These are phyloP conservation scores for Poa annua DNA, from an alignment of 176 grass and related monocot genomes.

Conservation along the genomic window DNA sequence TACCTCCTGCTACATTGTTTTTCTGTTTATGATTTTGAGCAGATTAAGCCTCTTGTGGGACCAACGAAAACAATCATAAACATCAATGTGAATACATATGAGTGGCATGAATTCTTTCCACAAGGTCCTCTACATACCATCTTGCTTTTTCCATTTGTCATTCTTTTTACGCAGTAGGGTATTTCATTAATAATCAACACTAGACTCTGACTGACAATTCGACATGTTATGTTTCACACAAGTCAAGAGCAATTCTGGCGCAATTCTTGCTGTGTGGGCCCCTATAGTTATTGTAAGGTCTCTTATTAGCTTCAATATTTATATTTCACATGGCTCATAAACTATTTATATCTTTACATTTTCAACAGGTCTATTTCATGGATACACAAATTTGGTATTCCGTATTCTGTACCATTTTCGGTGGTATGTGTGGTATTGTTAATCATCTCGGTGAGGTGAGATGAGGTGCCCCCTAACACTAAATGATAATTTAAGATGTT, in stretches of 20 bases:
- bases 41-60: slow-evolving; percentile 94
- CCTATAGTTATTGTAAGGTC: slow-evolving; percentile 88
- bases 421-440: slow-evolving; percentile 92
- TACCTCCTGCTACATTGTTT: slow-evolving; percentile 29
- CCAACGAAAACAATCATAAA: slow-evolving; percentile 94
- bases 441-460: slow-evolving; percentile 98
- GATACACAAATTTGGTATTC: slow-evolving; percentile 99
- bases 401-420: slow-evolving; percentile 95
- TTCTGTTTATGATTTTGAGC: slow-evolving; percentile 43
- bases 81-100: slow-evolving; percentile 80
- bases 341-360: slow-evolving; percentile 34
- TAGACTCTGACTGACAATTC: slow-evolving; percentile 28
- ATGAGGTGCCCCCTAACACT: slow-evolving; percentile 14
- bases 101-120: slow-evolving; percentile 99
- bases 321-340: slow-evolving; percentile 34
- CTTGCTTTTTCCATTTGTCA: background rate
- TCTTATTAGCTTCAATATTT: slow-evolving; percentile 26
- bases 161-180: slow-evolving; percentile 11
- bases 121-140: slow-evolving; percentile 63
- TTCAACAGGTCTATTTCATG: slow-evolving; percentile 96
- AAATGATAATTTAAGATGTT: slow-evolving; percentile 29
- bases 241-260: slow-evolving; percentile 89
- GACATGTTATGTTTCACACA: slow-evolving; percentile 38
- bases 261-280: slow-evolving; percentile 90
- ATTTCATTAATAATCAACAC: slow-evolving; percentile 21